Evolutionary conservation across 1,284 basidiomycete genomes (phyloP).

Genomic region (Papiliotrema nemorosa): DNA sequence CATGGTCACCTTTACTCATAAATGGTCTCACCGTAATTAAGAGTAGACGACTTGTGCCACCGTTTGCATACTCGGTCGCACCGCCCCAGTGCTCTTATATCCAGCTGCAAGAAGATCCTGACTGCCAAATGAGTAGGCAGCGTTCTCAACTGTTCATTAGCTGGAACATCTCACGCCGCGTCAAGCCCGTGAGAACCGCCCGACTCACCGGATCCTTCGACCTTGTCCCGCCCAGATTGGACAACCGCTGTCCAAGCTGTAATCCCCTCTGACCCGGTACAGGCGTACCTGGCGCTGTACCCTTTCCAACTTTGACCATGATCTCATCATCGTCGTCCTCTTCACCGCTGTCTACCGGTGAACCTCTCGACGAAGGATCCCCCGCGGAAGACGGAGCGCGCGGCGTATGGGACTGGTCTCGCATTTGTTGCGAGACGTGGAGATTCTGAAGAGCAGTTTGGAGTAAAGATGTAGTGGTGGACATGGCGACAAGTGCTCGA

Average conservation of each 20-base stretch:
- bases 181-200: no score
- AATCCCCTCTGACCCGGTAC: slow-evolving; percentile 25
- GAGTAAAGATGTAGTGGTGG: slow-evolving; percentile 41
- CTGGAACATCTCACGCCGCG: background rate
- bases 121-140: slow-evolving; percentile 78
- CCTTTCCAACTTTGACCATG: slow-evolving; percentile 39
- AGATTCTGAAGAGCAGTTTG: slow-evolving; percentile 49
- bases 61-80: slow-evolving; percentile 76
- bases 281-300: slow-evolving; percentile 45
- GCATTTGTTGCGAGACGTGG: slow-evolving; percentile 43
- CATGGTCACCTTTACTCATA: background rate
- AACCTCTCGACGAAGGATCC: slow-evolving; percentile 16
- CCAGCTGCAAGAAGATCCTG: slow-evolving; percentile 64
- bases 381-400: slow-evolving; percentile 27
- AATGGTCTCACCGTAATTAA: slow-evolving; percentile 69
- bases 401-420: slow-evolving; percentile 33
- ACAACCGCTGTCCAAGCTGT: slow-evolving; percentile 8
- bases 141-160: slow-evolving; percentile 53
- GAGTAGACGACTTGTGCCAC: slow-evolving; percentile 79
- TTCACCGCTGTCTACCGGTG: slow-evolving; percentile 25
- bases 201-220: slow-evolving; percentile 41
- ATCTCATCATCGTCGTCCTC: slow-evolving; percentile 52
- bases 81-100: slow-evolving; percentile 64
- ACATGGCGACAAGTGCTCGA: no score
- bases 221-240: slow-evolving; percentile 20